Conservation (phyloP, 164 flowering plant species). For the Magnolia kwangsiensis region DNA sequence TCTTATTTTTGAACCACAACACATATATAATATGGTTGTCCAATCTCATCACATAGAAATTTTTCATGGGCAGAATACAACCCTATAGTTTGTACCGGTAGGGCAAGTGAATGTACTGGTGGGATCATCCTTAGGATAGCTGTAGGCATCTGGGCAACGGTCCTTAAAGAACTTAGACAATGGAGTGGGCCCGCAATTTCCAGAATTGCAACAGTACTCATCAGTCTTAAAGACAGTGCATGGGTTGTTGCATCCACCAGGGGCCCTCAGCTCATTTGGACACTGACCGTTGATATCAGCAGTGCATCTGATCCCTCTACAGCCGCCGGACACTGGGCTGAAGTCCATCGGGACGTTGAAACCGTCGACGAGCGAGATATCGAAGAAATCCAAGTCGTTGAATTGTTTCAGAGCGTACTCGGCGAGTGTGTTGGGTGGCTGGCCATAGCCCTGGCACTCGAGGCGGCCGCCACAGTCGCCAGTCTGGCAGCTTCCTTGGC, state of each 20-base stretch:
- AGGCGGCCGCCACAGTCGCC: constrained; percentile 27
- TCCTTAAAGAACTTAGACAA: constrained; percentile 48
- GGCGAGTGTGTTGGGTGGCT: constrained; percentile 30
- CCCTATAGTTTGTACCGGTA: constrained; percentile 45
- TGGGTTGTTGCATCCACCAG: constrained; percentile 52
- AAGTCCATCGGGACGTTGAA: constrained; percentile 36
- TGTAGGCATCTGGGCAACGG: constrained; percentile 50
- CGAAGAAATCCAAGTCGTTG: constrained; percentile 27
- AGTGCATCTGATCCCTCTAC: constrained; percentile 15
- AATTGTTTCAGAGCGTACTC: constrained; percentile 27
- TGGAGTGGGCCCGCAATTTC: constrained; percentile 34
- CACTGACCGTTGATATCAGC: constrained; percentile 31
- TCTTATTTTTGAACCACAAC: too few relatives aligned
- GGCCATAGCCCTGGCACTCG: constrained; percentile 22
- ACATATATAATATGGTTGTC: too few relatives aligned
- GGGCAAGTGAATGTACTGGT: constrained; percentile 53
- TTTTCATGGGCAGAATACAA: constrained; percentile 42
- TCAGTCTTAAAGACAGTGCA: constrained; percentile 52
- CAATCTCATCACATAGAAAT: too few relatives aligned
- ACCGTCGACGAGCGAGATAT: constrained; percentile 36
- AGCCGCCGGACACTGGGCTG: constrained; percentile 14
- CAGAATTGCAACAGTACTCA: constrained; percentile 36
- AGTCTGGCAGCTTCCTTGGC: constrained; percentile 29
- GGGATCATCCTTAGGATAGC: constrained; percentile 49
- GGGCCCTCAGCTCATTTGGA: constrained; percentile 24